Percentiles rank a stretch among this genome's conserved stretches.
Evolutionary conservation across 257 asterid genomes (phyloP).

Genomic region (Solanum gandarillasii): DNA sequence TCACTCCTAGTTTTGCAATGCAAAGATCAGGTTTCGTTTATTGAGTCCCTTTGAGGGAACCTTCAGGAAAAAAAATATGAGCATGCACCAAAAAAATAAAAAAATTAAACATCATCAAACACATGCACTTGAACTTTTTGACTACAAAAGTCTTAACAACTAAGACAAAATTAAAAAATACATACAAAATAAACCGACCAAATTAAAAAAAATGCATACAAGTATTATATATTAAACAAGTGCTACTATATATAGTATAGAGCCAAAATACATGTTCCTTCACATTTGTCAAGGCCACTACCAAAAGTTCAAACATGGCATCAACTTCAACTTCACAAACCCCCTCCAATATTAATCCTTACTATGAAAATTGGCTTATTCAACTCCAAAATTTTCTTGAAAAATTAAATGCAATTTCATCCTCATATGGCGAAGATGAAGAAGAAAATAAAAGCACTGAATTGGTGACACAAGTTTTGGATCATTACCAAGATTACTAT

Average conservation of each 20-base stretch:
- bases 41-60: too few species aligned
- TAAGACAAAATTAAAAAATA: not conserved
- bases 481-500: slow-evolving; percentile 9
- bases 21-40: too few species aligned
- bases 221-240: too few species aligned
- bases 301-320: not conserved
- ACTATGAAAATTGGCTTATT: not conserved
- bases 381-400: not conserved
- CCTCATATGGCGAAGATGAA: not conserved
- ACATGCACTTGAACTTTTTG: not conserved
- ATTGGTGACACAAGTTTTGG: not conserved
- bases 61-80: too few species aligned
- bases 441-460: not conserved
- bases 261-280: not conserved
- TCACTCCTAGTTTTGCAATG: too few species aligned
- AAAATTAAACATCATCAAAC: not conserved
- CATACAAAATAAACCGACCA: not conserved
- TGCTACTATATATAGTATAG: not conserved
- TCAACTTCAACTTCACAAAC: not conserved
- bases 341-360: not conserved
- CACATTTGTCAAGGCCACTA: not conserved
- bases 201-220: not conserved
- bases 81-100: too few species aligned
- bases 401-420: not conserved
- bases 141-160: not conserved